phyloP scores from a whole-genome alignment of 257 asterid genomes.

The Solanum gracilifrons region DNA sequence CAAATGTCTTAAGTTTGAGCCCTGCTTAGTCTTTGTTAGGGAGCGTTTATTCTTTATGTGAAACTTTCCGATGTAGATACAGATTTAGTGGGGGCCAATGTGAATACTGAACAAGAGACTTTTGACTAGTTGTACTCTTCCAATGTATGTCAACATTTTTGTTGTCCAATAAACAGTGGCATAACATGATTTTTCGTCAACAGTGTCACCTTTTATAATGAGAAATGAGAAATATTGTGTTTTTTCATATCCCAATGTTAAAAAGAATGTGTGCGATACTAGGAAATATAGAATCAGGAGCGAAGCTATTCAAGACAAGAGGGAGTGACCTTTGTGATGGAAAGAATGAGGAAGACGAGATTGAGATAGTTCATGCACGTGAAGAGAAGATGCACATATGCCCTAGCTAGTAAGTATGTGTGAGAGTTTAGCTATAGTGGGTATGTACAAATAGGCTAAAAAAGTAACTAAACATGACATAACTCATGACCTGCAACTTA shows the following conservation, averaged over 20 bases:
- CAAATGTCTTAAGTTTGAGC: background rate
- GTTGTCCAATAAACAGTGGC: too few species aligned
- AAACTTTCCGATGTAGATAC: too few species aligned
- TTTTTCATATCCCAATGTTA: too few species aligned
- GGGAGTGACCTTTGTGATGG: background rate
- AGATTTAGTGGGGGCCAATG: background rate
- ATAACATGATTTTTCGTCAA: too few species aligned
- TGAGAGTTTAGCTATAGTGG: background rate
- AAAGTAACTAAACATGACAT: background rate
- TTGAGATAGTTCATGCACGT: too few species aligned
- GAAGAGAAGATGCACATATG: background rate
- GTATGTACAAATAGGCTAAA: background rate
- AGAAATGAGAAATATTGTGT: too few species aligned
- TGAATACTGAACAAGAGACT: too few species aligned
- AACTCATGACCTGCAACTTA: too few species aligned
- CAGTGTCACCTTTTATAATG: too few species aligned
- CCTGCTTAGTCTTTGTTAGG: background rate
- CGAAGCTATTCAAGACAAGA: background rate
- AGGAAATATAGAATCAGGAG: background rate
- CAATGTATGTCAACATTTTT: too few species aligned
- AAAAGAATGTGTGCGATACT: background rate
- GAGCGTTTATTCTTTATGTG: background rate
- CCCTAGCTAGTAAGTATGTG: background rate
- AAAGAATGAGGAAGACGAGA: background rate
- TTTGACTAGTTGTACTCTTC: too few species aligned